These are phyloP conservation scores for Rhodotorula diobovata DNA, from an alignment of 768 basidiomycete genomes.

Conservation along the genomic window DNA sequence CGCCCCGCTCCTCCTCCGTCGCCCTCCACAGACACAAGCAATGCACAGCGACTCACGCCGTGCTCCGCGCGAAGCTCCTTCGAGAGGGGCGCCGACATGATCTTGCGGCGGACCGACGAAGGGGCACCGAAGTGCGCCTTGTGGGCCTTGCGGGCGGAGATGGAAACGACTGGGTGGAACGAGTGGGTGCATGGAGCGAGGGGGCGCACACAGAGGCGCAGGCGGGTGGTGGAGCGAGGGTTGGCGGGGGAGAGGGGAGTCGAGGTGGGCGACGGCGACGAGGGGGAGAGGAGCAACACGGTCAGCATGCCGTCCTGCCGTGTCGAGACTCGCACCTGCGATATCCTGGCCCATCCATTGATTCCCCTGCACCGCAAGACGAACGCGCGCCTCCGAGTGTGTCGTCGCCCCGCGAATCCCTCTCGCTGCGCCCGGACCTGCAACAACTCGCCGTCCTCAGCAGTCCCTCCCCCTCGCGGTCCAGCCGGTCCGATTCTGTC, in stretches of 20 bases:
- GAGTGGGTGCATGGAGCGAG: neutral
- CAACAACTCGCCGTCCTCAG: neutral
- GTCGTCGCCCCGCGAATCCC: too few species aligned
- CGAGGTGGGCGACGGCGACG: neutral
- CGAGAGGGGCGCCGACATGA: conserved; percentile 92
- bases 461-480: neutral
- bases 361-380: neutral
- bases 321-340: neutral
- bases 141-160: conserved; percentile 93
- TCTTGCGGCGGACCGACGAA: conserved; percentile 89
- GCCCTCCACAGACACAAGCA: neutral
- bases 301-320: neutral
- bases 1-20: neutral
- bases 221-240: neutral
- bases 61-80: conserved; percentile 92
- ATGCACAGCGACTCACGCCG: conserved; percentile 56
- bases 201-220: neutral
- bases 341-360: neutral
- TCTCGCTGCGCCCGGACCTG: neutral
- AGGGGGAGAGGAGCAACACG: neutral
- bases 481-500: neutral
- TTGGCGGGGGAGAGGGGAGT: neutral
- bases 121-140: conserved; percentile 97
- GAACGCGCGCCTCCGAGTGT: too few species aligned
- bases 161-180: conserved; percentile 81